Conservation (phyloP, 345 rosid genomes). For the Salix viminalis region DNA sequence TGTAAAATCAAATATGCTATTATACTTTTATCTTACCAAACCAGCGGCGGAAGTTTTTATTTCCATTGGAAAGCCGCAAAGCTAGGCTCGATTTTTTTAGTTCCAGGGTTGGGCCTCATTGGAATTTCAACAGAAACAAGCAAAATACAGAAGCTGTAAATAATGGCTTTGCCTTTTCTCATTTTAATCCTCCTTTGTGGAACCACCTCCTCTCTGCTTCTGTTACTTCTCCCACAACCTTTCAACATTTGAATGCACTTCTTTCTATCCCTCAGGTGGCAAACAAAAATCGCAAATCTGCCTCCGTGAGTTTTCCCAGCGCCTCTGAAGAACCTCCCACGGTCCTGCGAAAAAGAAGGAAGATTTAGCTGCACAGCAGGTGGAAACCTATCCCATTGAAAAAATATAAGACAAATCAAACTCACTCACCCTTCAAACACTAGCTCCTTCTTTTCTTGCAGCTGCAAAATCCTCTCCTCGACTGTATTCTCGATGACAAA, state of each 20-base stretch:
- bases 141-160: no score
- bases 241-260: background rate
- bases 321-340: constrained; percentile 89
- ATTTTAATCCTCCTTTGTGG: no score
- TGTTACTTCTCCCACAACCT: background rate
- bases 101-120: no score
- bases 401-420: constrained; percentile 6
- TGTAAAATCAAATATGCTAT: no score
- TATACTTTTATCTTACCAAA: no score
- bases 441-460: constrained; percentile 88
- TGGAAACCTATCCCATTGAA: background rate
- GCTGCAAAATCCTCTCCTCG: constrained; percentile 87
- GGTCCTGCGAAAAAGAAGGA: constrained; percentile 42
- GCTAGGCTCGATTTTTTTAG: no score
- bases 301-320: constrained; percentile 68
- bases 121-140: no score
- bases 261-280: constrained; percentile 20
- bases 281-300: constrained; percentile 73
- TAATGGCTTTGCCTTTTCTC: no score
- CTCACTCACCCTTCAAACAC: constrained; percentile 96
- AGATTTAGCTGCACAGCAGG: background rate
- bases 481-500: constrained; percentile 87
- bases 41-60: no score
- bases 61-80: no score
- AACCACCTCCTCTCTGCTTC: background rate